Evolutionary conservation across 106 monocot genomes (phyloP), one percentile per base, ranked within the genome.

Genomic region (Dendrobium huoshanense): DNA sequence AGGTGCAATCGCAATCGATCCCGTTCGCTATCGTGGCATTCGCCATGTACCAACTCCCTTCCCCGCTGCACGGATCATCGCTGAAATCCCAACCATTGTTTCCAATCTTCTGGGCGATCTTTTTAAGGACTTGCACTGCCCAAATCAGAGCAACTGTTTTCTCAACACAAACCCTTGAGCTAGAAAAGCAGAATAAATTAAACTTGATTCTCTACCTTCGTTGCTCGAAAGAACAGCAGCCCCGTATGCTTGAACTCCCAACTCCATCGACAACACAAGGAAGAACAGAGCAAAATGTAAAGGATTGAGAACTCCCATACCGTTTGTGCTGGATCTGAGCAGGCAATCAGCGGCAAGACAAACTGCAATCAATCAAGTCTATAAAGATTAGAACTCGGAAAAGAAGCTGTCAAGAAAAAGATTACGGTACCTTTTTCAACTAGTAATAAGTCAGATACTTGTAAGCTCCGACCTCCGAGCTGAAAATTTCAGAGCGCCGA

Each of bases 61-160:
- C 27, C 2, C 85, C 82, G 72, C 76, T 81, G 85, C 95, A 95
- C 1, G 95, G 95, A 87, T 92, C 90, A 19, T 85, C 86, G 17
- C 31, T 25, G 85, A 95, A 95, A 42, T 95, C 82, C 95, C 95
- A 92, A 54, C 85, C 67, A 42, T 25, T 72, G 72, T 83, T 87
- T 45, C 88, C 87, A 55, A 92, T 18, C 77, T 75, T 76, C 77
- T 77, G 45, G 3, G 90, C 90, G 10, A 95, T 87, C 37, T 45
- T 68, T 37, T 29, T 16, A 7, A 95, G 89, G 0, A 80, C 81
- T 10, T 37, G 65, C 77, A 80, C 95, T 95, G 89, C 75, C 56
- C 29, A 75, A 75, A 74, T 7, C 5, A 51, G 13, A 44, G 44
- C 44, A 17, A 44, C 74, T 7, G 15, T 44, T 44, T 75, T 2